phyloP scores from a whole-genome alignment of 139 green algal genomes.

The Deuterostichococcus epilithicus region DNA sequence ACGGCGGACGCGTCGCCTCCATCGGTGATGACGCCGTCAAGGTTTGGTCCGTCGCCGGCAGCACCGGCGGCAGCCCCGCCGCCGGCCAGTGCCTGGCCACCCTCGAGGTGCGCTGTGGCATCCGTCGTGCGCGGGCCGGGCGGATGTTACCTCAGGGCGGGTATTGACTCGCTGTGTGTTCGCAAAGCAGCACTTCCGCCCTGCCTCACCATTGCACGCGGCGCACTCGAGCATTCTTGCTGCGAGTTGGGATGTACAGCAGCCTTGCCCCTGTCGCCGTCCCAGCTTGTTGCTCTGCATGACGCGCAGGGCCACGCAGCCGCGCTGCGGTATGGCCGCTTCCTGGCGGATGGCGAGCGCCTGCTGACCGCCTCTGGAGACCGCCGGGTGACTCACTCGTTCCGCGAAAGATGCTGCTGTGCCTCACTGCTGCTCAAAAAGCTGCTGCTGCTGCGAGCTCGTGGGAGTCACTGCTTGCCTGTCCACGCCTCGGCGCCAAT shows the following conservation, averaged over 20 bases:
- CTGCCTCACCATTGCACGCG: too few species aligned
- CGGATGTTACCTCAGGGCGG: too few species aligned
- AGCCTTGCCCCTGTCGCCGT: too few species aligned
- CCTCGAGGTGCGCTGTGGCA: conserved; percentile 15
- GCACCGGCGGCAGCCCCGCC: conserved; percentile 3
- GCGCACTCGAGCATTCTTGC: too few species aligned
- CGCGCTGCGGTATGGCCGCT: conserved; percentile 31
- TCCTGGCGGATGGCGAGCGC: conserved; percentile 28
- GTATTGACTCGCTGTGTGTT: too few species aligned
- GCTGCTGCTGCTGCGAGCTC: too few species aligned
- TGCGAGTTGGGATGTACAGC: too few species aligned
- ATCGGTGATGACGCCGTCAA: neutral
- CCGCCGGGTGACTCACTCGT: conserved; percentile 4
- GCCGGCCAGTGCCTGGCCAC: conserved; percentile 22
- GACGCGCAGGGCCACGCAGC: conserved; percentile 16
- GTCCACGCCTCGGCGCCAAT: too few species aligned
- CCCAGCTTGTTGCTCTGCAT: too few species aligned
- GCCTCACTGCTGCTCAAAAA: neutral
- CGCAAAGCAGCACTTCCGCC: too few species aligned
- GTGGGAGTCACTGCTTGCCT: too few species aligned
- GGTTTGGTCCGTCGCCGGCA: neutral
- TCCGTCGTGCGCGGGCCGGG: too few species aligned
- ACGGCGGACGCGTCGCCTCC: neutral
- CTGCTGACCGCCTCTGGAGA: conserved; percentile 43
- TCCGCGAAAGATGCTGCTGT: neutral